These are phyloP conservation scores for Monascus purpureus DNA, from an alignment of 495 filamentous ascomycete species.

Conservation along the genomic window DNA sequence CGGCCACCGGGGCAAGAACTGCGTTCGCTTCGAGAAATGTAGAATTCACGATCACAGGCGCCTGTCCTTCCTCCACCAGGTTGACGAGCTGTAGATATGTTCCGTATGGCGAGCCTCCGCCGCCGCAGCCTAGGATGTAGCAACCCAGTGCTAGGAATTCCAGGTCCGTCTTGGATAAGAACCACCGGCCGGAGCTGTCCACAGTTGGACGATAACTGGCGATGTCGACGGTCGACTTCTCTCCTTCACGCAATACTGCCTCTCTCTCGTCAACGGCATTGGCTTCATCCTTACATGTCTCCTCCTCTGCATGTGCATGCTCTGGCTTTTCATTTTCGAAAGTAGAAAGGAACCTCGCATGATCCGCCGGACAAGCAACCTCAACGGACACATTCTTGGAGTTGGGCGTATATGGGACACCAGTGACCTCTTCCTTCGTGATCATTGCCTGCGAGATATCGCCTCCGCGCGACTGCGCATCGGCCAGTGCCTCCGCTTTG, in stretches of 20 bases:
- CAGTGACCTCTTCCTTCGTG: constrained; percentile 1
- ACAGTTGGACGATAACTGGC: constrained; percentile 6
- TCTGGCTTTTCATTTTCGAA: not conserved
- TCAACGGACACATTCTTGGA: not conserved
- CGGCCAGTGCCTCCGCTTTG: constrained; percentile 14
- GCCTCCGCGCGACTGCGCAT: not conserved
- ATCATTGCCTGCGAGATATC: not conserved
- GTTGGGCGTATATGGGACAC: not conserved
- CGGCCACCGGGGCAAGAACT: not conserved
- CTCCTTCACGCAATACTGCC: not conserved
- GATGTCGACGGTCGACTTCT: constrained; percentile 1
- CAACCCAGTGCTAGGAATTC: constrained; percentile 43
- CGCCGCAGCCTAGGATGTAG: constrained; percentile 46
- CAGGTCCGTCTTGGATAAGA: constrained; percentile 43
- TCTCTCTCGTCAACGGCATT: not conserved
- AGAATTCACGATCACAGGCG: constrained; percentile 7
- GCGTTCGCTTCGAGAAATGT: constrained; percentile 4
- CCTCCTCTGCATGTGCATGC: not conserved
- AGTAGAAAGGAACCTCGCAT: not conserved
- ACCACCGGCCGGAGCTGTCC: constrained; percentile 15
- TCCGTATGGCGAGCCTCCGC: constrained; percentile 30
- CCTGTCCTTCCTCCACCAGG: constrained; percentile 7
- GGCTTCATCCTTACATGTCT: not conserved
- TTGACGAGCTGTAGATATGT: constrained; percentile 6
- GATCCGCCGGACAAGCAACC: not conserved